Evolutionary conservation across 2,329 filamentous ascomycete genomes (phyloP), one percentile per base, ranked within the genome.

Genomic region (Arthrobotrys entomopaga): DNA sequence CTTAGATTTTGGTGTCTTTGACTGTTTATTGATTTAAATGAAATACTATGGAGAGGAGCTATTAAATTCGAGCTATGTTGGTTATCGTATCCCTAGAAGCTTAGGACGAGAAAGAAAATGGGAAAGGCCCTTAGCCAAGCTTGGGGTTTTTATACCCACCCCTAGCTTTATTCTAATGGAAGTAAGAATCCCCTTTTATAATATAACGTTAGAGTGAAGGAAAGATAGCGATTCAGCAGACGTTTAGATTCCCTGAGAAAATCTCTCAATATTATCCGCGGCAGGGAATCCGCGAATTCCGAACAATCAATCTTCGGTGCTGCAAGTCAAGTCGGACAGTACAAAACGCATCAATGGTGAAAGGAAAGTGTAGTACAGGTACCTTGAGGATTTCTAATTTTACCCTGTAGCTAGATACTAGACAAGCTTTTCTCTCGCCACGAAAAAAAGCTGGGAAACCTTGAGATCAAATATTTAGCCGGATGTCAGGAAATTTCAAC

Each of bases 261-360:
- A 50, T 19, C 11, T 5, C 7, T 50, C 13, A 10, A 50, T 50
- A 50, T 50, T 50, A 50, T 22, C 48, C 48, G 48, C 48, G 48
- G 48, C 48, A 50, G 16, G 48, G 48, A 50, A 50, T 20, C 48
- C 48, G 48, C 22, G 48, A 20, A 24, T 50, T 50, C 48, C 48
- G 48, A 13, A 50, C 48, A 50, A 22, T 50, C 48, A 50, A 22
- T 50, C n/a, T 50, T 50, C 48, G 6, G 20, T 5, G 5, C 6
- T 50, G 48, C 48, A 19, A 20, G 48, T 50, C n/a, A 13, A 6
- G 20, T 22, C 8, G 48, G n/a, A 50, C 48, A 50, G 48, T n/a
- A n/a, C n/a, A n/a, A n/a, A 50, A 50, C 11, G 48, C 16, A 50
- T 50, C 20, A 50, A 24, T 13, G 48, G n/a, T 46, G n/a, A 46